Evolutionary conservation across 2,329 filamentous ascomycete genomes (phyloP).

Genomic region (Nothopassalora personata): DNA sequence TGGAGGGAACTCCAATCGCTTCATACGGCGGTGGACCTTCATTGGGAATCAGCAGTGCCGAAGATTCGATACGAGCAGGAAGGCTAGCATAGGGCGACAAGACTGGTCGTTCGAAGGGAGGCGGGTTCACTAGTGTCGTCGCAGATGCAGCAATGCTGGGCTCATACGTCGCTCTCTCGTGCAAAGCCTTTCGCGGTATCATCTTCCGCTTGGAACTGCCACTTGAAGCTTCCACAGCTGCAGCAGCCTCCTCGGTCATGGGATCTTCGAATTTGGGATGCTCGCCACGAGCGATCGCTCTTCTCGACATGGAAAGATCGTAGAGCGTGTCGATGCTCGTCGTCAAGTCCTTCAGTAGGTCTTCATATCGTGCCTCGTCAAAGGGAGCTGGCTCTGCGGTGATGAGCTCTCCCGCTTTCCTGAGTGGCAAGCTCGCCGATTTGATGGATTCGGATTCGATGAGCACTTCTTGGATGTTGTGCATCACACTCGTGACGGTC

Average conservation of each 20-base stretch:
- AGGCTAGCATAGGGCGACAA: constrained; percentile 34
- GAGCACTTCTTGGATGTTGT: constrained; percentile 73
- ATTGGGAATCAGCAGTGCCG: constrained; percentile 40
- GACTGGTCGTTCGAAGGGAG: constrained; percentile 23
- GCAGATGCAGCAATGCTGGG: constrained; percentile 36
- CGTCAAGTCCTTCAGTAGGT: constrained; percentile 68
- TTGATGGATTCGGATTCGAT: constrained; percentile 71
- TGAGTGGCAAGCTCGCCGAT: constrained; percentile 29
- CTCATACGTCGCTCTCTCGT: constrained; percentile 5
- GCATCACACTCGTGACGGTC: constrained; percentile 71
- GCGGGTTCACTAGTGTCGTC: constrained; percentile 40
- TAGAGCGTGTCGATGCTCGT: constrained; percentile 75
- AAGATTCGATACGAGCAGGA: constrained; percentile 41
- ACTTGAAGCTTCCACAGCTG: constrained; percentile 4
- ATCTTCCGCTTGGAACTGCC: constrained; percentile 8
- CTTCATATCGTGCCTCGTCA: constrained; percentile 68
- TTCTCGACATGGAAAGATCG: constrained; percentile 64
- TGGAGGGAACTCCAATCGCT: constrained; percentile 40
- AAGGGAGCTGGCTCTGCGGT: constrained; percentile 44
- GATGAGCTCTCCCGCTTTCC: constrained; percentile 30
- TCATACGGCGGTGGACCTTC: constrained; percentile 48
- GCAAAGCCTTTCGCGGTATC: constrained; percentile 9
- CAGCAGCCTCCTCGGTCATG: constrained; percentile 7
- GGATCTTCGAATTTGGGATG: constrained; percentile 30
- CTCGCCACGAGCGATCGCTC: constrained; percentile 37